Evolutionary conservation across 2,329 filamentous ascomycete species (phyloP), one percentile per base, ranked within the genome.

Genomic region (Aspergillus neoniger): DNA sequence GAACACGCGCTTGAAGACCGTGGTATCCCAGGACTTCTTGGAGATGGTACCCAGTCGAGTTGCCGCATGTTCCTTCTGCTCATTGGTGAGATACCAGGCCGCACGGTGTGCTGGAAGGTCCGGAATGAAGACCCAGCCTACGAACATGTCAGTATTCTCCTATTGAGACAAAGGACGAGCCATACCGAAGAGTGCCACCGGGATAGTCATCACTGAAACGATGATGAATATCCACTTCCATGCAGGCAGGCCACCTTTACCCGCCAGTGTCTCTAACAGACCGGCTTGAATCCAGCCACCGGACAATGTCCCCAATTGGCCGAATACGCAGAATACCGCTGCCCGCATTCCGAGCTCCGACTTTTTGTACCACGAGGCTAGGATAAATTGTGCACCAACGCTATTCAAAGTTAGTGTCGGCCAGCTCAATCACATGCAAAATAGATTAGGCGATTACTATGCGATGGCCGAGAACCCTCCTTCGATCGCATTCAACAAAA

Each of bases 271-370:
- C 12, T 72, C 60, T 47, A 80, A 63, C 23, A 80, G 61, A 2
- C 74, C 78, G 0, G 78, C 78, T 60, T 81, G 79, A 23, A 81
- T 80, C 78, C 78, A 80, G 1, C 78, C 77, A 3, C 78, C 78
- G 0, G 78, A 74, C 77, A 80, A 80, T 25, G 74, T 79, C 0
- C 78, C 79, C 4, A 81, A 50, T 51, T 80, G 77, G 0, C 78
- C 78, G 48, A 79, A 79, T 0, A 73, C 72, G 56, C 77, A 80
- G 50, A 81, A 62, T 5, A 62, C 53, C 5, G 60, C 60, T n/a
- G 57, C 54, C 3, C 57, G 57, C 2, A 80, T 79, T 0, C 76
- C 79, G 4, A 81, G 71, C 58, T 81, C 78, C 0, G 76, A 76
- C 51, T 75, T 74, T 55, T 76, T 77, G 57, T 80, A 81, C 79